Evolutionary conservation across 352 stramenopile genomes (phyloP), one percentile per base, ranked within the genome.

Genomic region (Peronosclerospora sorghi): DNA sequence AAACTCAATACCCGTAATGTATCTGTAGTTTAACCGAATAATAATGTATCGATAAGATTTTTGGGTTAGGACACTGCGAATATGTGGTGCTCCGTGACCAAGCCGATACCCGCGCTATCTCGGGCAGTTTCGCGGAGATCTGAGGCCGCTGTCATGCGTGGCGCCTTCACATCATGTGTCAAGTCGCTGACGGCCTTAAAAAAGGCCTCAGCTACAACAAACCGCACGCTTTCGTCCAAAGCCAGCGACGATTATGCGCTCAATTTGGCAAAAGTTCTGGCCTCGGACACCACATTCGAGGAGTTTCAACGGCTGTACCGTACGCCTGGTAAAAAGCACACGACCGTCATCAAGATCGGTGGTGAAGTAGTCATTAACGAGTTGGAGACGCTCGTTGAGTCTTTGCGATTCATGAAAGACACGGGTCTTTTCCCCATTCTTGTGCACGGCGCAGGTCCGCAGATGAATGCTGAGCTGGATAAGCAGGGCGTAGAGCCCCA

Each of bases 311-410:
- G 68, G 45, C 58, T 85, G 48, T 91, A 91, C 51, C 65, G 76
- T 35, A 84, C 68, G 19, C 76, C 79, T 1, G 76, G 74, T 41
- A 66, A 68, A 27, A 71, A 65, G 47, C 79, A 71, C 51, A 86
- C 73, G 35, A 86, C 79, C 0, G 81, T 95, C 7, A 91, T 95
- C 48, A 95, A 95, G 56, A 89, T 94, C 39, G 83, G 83, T 40
- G 83, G 83, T 21, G 83, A 94, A 27, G 79, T 95, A 21, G 82
- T 95, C 41, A 78, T 90, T 53, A 69, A 89, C 45, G 81, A 95
- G 54, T 70, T 93, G 21, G 72, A 85, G 35, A 83, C 73, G 56
- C 76, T 95, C 29, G 75, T 90, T 18, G 62, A 83, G 32, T 92
- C 79, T 43, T 67, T 90, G 40, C 61, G 75, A 39, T 91, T 90